A percentile compares a stretch with the other conserved stretches of the same genome.
Evolutionary conservation across 1,284 basidiomycete species (phyloP).

Genomic region (Vanrija sp.): DNA sequence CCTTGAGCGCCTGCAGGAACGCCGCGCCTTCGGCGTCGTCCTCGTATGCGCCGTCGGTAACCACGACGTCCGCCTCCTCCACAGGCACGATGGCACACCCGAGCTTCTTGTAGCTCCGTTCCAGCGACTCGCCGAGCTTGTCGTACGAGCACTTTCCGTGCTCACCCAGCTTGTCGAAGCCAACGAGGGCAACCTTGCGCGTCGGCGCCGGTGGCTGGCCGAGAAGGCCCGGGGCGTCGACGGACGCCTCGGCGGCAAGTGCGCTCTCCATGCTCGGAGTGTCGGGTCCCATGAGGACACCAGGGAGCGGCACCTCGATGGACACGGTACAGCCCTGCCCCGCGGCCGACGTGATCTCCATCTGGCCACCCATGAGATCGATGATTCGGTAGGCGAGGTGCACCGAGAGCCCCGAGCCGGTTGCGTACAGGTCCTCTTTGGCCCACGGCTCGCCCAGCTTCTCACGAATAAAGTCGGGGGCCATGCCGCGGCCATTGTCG

Average conservation of each 20-base stretch:
- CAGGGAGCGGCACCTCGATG: slow-evolving; percentile 38
- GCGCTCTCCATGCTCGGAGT: neutral
- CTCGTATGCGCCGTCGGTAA: slow-evolving; percentile 32
- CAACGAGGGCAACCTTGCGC: slow-evolving; percentile 31
- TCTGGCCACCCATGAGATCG: slow-evolving; percentile 43
- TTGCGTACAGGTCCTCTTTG: slow-evolving; percentile 42
- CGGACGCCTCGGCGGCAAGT: neutral
- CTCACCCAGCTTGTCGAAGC: slow-evolving; percentile 21
- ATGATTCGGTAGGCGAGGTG: slow-evolving; percentile 46
- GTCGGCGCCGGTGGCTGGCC: neutral
- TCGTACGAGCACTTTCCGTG: slow-evolving; percentile 4
- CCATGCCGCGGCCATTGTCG: slow-evolving; percentile 42
- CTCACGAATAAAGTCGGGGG: slow-evolving; percentile 31
- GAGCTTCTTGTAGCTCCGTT: slow-evolving; percentile 29
- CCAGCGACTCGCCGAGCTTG: slow-evolving; percentile 22
- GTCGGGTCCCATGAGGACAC: neutral
- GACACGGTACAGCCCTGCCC: slow-evolving; percentile 38
- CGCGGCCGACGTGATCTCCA: slow-evolving; percentile 41
- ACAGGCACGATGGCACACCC: slow-evolving; percentile 30
- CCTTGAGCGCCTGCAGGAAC: slow-evolving; percentile 13
- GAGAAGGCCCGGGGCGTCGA: neutral
- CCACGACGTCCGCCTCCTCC: slow-evolving; percentile 34
- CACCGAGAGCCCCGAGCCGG: slow-evolving; percentile 41
- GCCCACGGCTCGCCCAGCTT: slow-evolving; percentile 39
- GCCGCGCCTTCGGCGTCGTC: slow-evolving; percentile 6